Evolutionary conservation across 2,329 filamentous ascomycete species (phyloP).

Genomic region (Xylariaceae sp.): DNA sequence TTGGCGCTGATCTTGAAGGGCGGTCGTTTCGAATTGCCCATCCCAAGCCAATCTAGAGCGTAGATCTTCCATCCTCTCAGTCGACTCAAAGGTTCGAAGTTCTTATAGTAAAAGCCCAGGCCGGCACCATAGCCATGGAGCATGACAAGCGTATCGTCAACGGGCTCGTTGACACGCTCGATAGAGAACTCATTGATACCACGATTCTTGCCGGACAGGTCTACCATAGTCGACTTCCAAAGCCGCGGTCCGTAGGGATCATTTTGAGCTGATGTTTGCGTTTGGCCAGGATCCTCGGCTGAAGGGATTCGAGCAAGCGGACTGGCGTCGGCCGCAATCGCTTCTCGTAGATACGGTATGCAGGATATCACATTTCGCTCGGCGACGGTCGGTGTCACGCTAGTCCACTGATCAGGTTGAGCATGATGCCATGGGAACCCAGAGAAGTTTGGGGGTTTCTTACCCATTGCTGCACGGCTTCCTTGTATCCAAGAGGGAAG

Average conservation of each 20-base stretch:
- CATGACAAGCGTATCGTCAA: conserved; percentile 87
- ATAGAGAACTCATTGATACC: conserved; percentile 91
- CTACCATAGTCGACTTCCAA: conserved; percentile 82
- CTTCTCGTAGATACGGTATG: conserved; percentile 75
- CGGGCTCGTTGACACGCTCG: conserved; percentile 71
- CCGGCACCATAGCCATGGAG: conserved; percentile 95
- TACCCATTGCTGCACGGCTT: conserved; percentile 88
- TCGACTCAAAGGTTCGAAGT: conserved; percentile 83
- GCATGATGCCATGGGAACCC: conserved; percentile 2
- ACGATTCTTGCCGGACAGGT: conserved; percentile 77
- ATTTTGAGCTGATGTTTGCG: conserved; percentile 43
- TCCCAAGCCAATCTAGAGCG: conserved; percentile 89
- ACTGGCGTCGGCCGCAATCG: conserved; percentile 50
- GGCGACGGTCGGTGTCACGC: conserved; percentile 72
- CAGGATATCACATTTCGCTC: conserved; percentile 84
- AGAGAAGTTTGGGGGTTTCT: conserved; percentile 29
- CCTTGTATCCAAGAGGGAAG: conserved; percentile 88
- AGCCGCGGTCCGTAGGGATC: conserved; percentile 81
- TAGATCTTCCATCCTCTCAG: conserved; percentile 81
- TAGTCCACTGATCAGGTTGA: conserved; percentile 61
- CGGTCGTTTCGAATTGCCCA: conserved; percentile 83
- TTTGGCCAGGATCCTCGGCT: conserved; percentile 36
- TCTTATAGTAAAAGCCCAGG: conserved; percentile 96
- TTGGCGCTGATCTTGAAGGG: conserved; percentile 81
- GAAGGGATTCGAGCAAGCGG: conserved; percentile 27